Conservation (phyloP, 768 basidiomycete genomes). For the Podaxis carcinomalis region DNA sequence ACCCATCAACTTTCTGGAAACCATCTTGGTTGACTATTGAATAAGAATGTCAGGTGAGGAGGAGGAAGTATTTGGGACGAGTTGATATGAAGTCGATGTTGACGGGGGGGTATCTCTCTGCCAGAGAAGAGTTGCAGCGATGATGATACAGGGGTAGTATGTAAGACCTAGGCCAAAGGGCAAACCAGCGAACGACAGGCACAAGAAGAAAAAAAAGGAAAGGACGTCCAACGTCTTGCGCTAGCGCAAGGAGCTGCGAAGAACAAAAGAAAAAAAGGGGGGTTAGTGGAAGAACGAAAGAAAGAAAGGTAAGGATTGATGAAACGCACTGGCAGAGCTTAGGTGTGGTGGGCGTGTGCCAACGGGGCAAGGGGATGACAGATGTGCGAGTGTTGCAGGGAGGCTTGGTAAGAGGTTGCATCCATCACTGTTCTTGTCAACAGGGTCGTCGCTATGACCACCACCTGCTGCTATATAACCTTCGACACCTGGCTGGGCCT, state of each 20-base stretch:
- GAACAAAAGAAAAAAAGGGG: conserved; percentile 23
- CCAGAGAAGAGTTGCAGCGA: conserved; percentile 37
- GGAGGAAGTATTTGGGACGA: conserved; percentile 5
- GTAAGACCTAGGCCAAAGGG: not conserved
- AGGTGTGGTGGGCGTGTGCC: not conserved
- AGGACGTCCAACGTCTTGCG: conserved; percentile 74
- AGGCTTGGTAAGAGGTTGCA: not conserved
- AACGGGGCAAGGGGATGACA: not conserved
- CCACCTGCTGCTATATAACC: not conserved
- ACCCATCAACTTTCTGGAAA: conserved; percentile 65
- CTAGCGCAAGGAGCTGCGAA: conserved; percentile 34
- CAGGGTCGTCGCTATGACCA: conserved; percentile 3
- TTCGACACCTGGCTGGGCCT: not conserved
- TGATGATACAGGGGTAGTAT: conserved; percentile 26
- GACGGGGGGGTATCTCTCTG: conserved; percentile 32
- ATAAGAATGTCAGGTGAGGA: conserved; percentile 11
- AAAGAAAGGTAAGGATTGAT: conserved; percentile 1
- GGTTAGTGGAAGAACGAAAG: conserved; percentile 10
- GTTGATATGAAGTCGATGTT: conserved; percentile 14
- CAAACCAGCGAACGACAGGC: conserved; percentile 17
- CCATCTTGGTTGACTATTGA: conserved; percentile 43
- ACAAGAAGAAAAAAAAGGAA: conserved; percentile 33
- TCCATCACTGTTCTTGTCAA: conserved; percentile 8
- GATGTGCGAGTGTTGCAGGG: not conserved
- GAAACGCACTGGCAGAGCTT: conserved; percentile 7